Evolutionary conservation across 148 eudicot genomes (phyloP).

Genomic region (Vaccinium myrtillus): DNA sequence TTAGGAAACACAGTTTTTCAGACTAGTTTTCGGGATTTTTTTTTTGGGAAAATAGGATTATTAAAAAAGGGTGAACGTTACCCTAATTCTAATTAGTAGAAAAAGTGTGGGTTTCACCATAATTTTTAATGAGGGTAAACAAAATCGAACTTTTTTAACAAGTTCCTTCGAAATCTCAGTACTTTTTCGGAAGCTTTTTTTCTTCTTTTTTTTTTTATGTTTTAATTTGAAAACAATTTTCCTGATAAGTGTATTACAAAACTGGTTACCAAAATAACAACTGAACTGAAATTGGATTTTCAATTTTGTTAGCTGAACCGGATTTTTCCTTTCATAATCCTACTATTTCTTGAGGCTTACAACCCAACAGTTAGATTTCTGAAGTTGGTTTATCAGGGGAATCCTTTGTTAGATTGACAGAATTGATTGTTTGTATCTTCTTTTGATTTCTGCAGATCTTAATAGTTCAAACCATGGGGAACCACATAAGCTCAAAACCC

Average conservation of each 20-base stretch:
- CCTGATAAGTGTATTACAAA: not conserved
- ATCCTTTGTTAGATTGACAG: not conserved
- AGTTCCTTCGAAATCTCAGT: not conserved
- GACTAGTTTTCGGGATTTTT: too few species aligned
- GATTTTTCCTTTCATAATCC: not conserved
- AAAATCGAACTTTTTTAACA: too few species aligned
- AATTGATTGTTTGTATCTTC: not conserved
- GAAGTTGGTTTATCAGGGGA: not conserved
- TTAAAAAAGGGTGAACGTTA: too few species aligned
- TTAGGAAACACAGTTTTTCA: too few species aligned
- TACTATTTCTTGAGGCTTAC: not conserved
- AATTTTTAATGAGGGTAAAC: too few species aligned
- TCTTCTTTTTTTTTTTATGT: not conserved
- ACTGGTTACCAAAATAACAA: not conserved
- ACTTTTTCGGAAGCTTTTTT: not conserved
- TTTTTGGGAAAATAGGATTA: not conserved
- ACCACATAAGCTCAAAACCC: slow-evolving; percentile 1
- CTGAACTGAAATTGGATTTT: not conserved
- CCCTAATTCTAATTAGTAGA: too few species aligned
- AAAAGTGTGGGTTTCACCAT: too few species aligned
- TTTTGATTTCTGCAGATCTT: not conserved
- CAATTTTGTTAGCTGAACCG: not conserved
- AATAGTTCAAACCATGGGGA: not conserved
- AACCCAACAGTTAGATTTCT: not conserved
- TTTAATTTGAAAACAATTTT: not conserved